These are phyloP conservation scores for Marchantia paleacea DNA, from an alignment of 225 moss, liverwort and hornwort genomes.

Conservation along the genomic window DNA sequence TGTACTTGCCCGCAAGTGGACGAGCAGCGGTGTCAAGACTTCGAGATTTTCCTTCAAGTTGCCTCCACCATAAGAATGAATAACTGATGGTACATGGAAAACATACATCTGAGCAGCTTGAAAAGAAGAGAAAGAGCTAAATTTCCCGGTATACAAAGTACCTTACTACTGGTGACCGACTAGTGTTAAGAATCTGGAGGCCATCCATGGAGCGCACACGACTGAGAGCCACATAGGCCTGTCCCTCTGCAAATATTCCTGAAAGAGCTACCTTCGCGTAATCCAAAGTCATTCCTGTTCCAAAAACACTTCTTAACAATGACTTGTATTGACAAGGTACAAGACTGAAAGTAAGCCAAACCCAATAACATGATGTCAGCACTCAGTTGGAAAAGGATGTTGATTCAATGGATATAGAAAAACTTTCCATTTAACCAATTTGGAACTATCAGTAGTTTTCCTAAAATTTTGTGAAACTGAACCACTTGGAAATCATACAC, in stretches of 20 bases:
- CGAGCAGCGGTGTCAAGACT: neutral
- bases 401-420: neutral
- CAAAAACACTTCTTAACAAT: neutral
- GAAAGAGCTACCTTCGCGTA: slow-evolving; percentile 62
- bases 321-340: neutral
- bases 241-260: slow-evolving; percentile 67
- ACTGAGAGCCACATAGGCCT: slow-evolving; percentile 87
- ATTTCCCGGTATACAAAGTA: slow-evolving; percentile 6
- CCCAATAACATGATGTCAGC: neutral
- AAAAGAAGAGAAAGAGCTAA: neutral
- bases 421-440: neutral
- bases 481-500: no score
- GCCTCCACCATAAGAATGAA: neutral
- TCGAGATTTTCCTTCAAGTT: neutral
- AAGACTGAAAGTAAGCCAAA: neutral
- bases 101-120: neutral
- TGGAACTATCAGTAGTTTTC: no score
- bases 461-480: no score
- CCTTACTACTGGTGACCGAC: slow-evolving; percentile 45
- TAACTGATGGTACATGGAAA: neutral
- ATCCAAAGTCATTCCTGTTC: slow-evolving; percentile 82
- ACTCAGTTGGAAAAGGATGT: neutral
- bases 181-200: slow-evolving; percentile 58
- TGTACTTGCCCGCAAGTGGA: neutral
- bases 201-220: slow-evolving; percentile 76